A percentile compares a stretch with the other conserved stretches of the same genome.
phyloP scores from a whole-genome alignment of 805 yeast species.

The Candida ficus region DNA sequence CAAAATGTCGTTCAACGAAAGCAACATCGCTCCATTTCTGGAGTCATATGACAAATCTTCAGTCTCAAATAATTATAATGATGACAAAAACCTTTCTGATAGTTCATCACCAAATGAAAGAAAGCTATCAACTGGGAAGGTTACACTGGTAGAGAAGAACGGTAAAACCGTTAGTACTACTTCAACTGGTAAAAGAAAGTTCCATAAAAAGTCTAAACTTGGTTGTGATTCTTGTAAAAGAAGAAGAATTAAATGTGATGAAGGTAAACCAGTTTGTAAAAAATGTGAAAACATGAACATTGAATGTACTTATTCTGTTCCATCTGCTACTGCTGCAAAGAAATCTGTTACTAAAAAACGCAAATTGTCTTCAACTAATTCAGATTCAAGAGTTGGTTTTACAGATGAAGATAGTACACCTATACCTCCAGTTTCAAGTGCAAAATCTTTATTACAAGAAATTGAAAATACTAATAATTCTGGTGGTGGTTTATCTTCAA shows the following conservation, averaged over 20 bases:
- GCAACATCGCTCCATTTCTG: conserved; percentile 10
- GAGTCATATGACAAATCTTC: conserved; percentile 9
- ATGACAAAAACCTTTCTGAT: not conserved
- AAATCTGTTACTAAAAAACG: conserved; percentile 1
- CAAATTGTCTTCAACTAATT: not conserved
- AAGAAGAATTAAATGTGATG: conserved; percentile 92
- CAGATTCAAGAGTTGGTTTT: too few species aligned
- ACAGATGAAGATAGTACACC: too few species aligned
- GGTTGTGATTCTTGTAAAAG: conserved; percentile 90
- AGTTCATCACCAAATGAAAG: not conserved
- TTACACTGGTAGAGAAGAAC: conserved; percentile 29
- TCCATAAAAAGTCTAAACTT: conserved; percentile 80
- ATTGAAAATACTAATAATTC: too few species aligned
- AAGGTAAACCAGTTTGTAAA: conserved; percentile 68
- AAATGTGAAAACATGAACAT: conserved; percentile 79
- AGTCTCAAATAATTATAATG: not conserved
- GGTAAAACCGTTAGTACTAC: conserved; percentile 36
- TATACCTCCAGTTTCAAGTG: not conserved
- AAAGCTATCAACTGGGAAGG: not conserved
- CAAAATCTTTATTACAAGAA: conserved; percentile 4
- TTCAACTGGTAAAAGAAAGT: conserved; percentile 73
- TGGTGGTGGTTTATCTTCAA: not conserved
- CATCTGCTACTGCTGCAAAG: conserved; percentile 3
- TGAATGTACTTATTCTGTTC: conserved; percentile 59
- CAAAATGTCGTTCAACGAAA: conserved; percentile 5